phyloP scores from a whole-genome alignment of 2,329 filamentous ascomycete genomes.

The Didymella sp. region DNA sequence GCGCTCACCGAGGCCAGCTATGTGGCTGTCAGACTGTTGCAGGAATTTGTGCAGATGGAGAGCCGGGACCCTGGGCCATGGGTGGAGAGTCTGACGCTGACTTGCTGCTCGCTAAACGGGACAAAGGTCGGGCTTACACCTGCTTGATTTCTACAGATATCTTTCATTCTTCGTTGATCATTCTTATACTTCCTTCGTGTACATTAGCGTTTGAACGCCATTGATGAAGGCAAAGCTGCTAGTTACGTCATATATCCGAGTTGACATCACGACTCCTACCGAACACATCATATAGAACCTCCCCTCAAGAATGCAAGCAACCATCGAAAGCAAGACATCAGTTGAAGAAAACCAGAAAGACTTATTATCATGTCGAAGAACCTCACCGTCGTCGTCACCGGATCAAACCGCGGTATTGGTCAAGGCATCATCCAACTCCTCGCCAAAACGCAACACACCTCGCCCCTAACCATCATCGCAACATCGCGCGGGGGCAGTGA shows the following conservation, averaged over 20 bases:
- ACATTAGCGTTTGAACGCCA: not conserved
- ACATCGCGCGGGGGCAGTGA: conserved; percentile 29
- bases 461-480: conserved; percentile 28
- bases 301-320: not conserved
- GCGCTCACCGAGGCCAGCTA: conserved; percentile 48
- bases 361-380: conserved; percentile 17
- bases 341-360: not conserved
- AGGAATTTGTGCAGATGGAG: conserved; percentile 43
- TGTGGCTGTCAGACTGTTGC: conserved; percentile 42
- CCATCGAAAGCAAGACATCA: not conserved
- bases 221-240: conserved; percentile 1
- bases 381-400: conserved; percentile 33
- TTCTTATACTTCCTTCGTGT: not conserved
- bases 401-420: conserved; percentile 32
- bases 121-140: conserved; percentile 40
- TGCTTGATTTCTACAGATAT: conserved; percentile 15
- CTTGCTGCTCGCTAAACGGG: conserved; percentile 37
- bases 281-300: not conserved
- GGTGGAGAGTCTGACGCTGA: conserved; percentile 43
- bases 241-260: conserved; percentile 11
- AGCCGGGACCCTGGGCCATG: conserved; percentile 39
- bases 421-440: conserved; percentile 32
- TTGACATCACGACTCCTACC: conserved; percentile 18
- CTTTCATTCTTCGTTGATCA: not conserved
- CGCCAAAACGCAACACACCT: conserved; percentile 21